Evolutionary conservation across 371 early-diverging fungal genomes (phyloP), one percentile per base, ranked within the genome.

Genomic region (Umbelopsis sp.): DNA sequence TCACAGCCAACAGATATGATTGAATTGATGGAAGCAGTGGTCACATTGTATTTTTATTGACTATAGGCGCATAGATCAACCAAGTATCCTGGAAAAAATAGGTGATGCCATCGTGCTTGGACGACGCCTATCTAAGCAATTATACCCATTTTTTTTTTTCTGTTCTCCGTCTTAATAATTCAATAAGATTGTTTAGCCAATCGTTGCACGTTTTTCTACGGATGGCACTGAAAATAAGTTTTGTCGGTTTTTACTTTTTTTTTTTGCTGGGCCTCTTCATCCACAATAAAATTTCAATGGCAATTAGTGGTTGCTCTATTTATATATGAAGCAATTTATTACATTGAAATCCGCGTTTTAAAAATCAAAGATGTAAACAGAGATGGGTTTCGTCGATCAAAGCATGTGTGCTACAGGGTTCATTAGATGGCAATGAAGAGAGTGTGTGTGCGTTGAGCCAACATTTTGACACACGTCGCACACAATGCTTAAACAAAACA

Each of bases 331-430:
- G 12, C 41, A 41, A 41, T 41, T 41, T 41, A 41, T 41, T 41
- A 41, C 41, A 41, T 5, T 41, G 12, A 41, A 41, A 29, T 1
- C 29, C 4, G 29, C 29, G 29, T 51, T 25, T 51, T 51, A 8
- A 51, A 52, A 57, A 0, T 22, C 5, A 14, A 12, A 35, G 57
- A n/a, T 35, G 18, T 16, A 2, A 18, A n/a, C 22, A n/a, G 20
- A 50, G 1, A 50, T 18, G 1, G 51, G 20, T 29, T 57, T 35
- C 29, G 57, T 57, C 57, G 57, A 57, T 57, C 57, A 35, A 57
- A 35, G 35, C 35, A 51, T 29, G 35, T 57, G 57, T 57, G 57
- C 57, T 57, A 57, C 57, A 57, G 57, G 57, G 57, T 57, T 57
- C 35, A 57, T 29, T 57, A 32, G 29, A 37, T 57, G 35, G 48